Evolutionary conservation across 345 rosid genomes (phyloP), one percentile per base, ranked within the genome.

Genomic region (Salix dunnii): DNA sequence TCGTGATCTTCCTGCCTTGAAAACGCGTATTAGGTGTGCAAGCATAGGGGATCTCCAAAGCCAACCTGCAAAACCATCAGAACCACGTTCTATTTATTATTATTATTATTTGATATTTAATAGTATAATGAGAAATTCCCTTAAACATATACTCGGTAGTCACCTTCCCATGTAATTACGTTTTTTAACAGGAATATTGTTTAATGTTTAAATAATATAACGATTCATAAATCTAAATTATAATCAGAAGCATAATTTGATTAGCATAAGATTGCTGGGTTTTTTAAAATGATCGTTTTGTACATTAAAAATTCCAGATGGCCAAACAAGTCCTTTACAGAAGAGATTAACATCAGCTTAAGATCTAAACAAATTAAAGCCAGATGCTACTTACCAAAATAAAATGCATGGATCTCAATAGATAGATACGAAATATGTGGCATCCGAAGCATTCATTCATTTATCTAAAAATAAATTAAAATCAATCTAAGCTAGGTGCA

Each of bases 51-150:
- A 78, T 75, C 10, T 4, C 78, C 3, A 65, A 68, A 67, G 84
- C 85, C 86, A 87, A 71, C 81, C 94, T 90, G 88, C 73, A 84
- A 17, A 55, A 30, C 48, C n/a, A 18, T 38, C 9, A 76, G 74
- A 53, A 36, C 28, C 64, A 60, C 72, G 67, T 71, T 65, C 73
- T 40, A 68, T 31, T 42, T 25, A 33, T 55, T 38, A 4, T 46
- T 14, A 14, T 46, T 46, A 40, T 40, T 40, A 40, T 2, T 42
- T 42, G 36, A 35, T 35, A 35, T 35, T 35, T 35, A 35, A 35
- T 35, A 35, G 36, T 5, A 35, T 35, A 35, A 35, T 35, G 36
- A 35, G 36, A 35, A 5, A 35, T 35, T 35, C 36, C 36, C 46
- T 40, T 9, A 40, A 40, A 11, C 13, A 40, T 40, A 3, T 48